These are phyloP conservation scores for Aspergillus campestris DNA, from an alignment of 495 filamentous ascomycete genomes.

Conservation along the genomic window DNA sequence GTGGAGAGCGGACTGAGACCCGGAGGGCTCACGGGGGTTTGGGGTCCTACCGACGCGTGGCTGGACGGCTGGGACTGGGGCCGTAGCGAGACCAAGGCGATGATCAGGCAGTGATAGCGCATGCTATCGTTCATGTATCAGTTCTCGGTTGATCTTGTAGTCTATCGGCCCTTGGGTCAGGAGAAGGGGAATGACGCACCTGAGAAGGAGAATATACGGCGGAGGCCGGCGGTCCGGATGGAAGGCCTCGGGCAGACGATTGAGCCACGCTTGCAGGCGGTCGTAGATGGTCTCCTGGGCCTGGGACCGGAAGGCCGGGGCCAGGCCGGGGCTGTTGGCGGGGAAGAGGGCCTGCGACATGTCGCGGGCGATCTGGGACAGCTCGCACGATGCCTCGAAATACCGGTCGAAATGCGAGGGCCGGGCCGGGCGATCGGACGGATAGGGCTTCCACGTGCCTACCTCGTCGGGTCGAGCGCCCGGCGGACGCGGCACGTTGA, in stretches of 20 bases:
- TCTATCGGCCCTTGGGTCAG: not conserved
- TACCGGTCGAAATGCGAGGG: conserved; percentile 27
- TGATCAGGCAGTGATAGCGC: conserved; percentile 30
- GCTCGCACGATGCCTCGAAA: conserved; percentile 31
- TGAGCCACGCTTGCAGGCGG: conserved; percentile 26
- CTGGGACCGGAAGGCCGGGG: conserved; percentile 11
- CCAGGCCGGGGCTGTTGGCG: conserved; percentile 1
- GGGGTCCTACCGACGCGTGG: conserved; percentile 12
- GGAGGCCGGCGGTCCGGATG: conserved; percentile 16
- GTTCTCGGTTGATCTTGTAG: no score
- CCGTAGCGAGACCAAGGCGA: conserved; percentile 32
- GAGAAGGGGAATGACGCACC: conserved; percentile 12
- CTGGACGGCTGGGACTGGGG: conserved; percentile 11
- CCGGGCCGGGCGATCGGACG: conserved; percentile 24
- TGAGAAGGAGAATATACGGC: conserved; percentile 32
- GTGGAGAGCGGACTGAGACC: conserved; percentile 16
- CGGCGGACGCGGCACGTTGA: conserved; percentile 24
- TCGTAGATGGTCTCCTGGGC: conserved; percentile 26
- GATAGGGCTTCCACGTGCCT: conserved; percentile 31
- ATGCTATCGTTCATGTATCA: conserved; percentile 19
- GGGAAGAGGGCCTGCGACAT: conserved; percentile 34
- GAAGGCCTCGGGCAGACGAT: conserved; percentile 24
- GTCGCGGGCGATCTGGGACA: conserved; percentile 35
- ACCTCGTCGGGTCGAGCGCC: conserved; percentile 10
- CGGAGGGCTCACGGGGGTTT: conserved; percentile 29